Evolutionary conservation across 2,329 filamentous ascomycete species (phyloP), one percentile per base, ranked within the genome.

Genomic region (Lasiodiplodia citricola): DNA sequence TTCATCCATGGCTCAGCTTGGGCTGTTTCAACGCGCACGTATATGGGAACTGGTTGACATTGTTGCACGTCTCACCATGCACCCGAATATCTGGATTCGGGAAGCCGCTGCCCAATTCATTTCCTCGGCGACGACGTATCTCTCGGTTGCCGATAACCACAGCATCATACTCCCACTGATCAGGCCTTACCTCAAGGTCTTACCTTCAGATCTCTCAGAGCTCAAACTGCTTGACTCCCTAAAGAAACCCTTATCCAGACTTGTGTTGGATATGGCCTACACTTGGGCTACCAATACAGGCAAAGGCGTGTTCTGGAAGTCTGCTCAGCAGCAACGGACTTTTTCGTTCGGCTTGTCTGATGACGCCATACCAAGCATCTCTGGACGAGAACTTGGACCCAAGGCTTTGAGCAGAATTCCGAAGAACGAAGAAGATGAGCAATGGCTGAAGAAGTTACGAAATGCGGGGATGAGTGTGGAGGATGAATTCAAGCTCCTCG

Each of bases 31-130:
- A 64, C 88, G 93, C 74, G 86, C 90, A 6, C 95, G 92, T 70
- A 91, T 90, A 1, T 97, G 94, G 91, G 94, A 97, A 76, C 83
- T 99, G 50, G 88, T 97, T 25, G 91, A 96, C 70, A 89, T 95
- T 50, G 88, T 95, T 16, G 90, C 88, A 7, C 89, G 94, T 3
- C 97, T 98, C 75, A 90, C 94, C 14, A 90, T 97, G 84, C 96
- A 99, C 77, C 96, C 96, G 0, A 98, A 97, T 73, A 84, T 93
- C 10, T 99, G 96, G 95, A 94, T 99, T 66, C 89, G 95, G 47
- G 95, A 98, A 80, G 92, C 95, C 11, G 91, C 95, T 2, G 88
- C 92, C 8, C 90, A 95, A 71, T 97, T 97, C 73, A 83, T 98
- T 47, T 89, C 93, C 3, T 89, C 91, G 67, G 88, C 92, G 1